Evolutionary conservation across 129 eudicot species (phyloP), one percentile per base, ranked within the genome.

Genomic region (Artemisia annua): DNA sequence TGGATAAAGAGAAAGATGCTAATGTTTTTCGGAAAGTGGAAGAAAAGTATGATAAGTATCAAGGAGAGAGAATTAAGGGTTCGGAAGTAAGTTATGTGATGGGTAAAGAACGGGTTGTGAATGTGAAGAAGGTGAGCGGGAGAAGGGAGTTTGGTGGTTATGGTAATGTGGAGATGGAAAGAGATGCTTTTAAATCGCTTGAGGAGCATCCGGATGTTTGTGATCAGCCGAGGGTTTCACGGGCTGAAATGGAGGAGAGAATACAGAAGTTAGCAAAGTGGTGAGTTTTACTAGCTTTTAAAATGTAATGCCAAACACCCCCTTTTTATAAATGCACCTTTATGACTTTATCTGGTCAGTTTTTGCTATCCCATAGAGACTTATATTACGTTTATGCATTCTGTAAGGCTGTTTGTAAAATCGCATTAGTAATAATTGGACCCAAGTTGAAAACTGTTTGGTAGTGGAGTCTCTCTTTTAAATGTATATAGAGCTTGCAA

Each of bases 171-270:
- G 82, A 53, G 66, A 20, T 67, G 63, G 89, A 85, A 58, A 85
- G 95, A 82, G 89, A 81, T 75, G 90, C 95, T 44, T 89, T 92
- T 73, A 84, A 70, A 81, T 48, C 92, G 62, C 19, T 87, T 48
- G 89, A 87, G 44, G 65, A 75, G 20, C 62, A 48, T 58, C 82
- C 75, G 17, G 92, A 82, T 75, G 82, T 83, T 65, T 73, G 71
- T 58, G 95, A 78, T 70, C 75, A 79, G 83, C 95, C 90, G 12
- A 80, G 96, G 63, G 81, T 93, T 56, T 72, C 97, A 0, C 80
- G 85, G 11, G 85, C 81, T 18, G 98, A 89, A 71, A 93, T 93
- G 98, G 98, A 93, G 72, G 98, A 87, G 69, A 86, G 97, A 81
- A 87, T 93, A 58, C 96, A 89, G 77, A 87, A 63, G 72, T 89